These are phyloP conservation scores for Silene vulgaris DNA, from an alignment of 179 eudicot species.

Conservation along the genomic window DNA sequence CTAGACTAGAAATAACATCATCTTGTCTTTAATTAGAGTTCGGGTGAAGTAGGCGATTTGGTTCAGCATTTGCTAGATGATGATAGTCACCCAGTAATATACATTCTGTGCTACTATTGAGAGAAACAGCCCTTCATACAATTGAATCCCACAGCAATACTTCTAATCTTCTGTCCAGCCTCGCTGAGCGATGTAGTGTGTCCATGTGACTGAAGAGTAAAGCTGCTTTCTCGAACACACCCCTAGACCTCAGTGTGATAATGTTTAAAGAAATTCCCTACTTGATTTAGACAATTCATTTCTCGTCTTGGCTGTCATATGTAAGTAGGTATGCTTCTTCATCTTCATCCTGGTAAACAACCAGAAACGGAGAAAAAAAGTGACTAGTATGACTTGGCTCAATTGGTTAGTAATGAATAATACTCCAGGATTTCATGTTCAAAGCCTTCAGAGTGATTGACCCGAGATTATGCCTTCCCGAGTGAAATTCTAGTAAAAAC, in stretches of 20 bases:
- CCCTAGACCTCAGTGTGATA: neutral
- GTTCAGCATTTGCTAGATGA: neutral
- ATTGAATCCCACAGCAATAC: neutral
- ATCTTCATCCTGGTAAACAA: constrained; percentile 39
- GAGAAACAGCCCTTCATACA: no score
- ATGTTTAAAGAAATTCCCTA: neutral
- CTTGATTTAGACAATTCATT: constrained; percentile 4
- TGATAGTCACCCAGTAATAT: neutral
- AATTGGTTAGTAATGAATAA: neutral
- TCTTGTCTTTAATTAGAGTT: neutral
- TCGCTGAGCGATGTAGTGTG: neutral
- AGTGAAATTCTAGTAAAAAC: no score
- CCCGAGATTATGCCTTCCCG: no score
- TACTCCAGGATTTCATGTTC: no score
- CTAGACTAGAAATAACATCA: neutral
- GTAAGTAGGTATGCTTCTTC: constrained; percentile 51
- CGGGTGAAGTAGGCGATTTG: neutral
- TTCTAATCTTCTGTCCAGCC: neutral
- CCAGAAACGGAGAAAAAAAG: neutral
- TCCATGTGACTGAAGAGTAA: neutral
- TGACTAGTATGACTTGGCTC: neutral
- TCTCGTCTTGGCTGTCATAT: constrained; percentile 40
- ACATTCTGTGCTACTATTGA: neutral
- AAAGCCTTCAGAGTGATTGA: no score
- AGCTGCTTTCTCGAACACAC: no score